Base-by-base conservation (phyloP, 2,329 filamentous ascomycete species). In the Fusarium sp. region DNA sequence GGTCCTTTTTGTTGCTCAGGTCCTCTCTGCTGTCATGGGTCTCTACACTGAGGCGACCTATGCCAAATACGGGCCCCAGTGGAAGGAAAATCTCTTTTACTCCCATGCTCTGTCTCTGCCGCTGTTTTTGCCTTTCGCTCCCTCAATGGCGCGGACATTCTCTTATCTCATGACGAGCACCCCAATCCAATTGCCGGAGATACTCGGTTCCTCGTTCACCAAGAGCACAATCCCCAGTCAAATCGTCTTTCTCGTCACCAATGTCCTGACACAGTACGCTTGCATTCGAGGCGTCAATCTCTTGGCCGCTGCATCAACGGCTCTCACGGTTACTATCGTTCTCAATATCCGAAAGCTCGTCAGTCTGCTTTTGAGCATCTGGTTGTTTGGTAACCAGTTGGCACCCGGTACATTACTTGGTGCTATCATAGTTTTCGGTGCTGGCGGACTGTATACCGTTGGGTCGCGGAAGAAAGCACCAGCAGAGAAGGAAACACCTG, bases 51-150 rank as follows among this genome's bases (percentile, higher is more conserved):
- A 99, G 78, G 89, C 94, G 70, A 93, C 94, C 1, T 99, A 98
- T 81, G 87, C 87, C 61, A 87, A 86, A 58, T 94, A 97, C 78
- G 94, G 94, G 8, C 92, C 92, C 31, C 91, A 96, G 78, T 98
- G 96, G 93, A 92, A 91, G 72, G 96, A 98, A 79, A 97, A 97
- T 70, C 85, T 99, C 13, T 98, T 99, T 82, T 99, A 98, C 82
- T 97, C 92, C 3, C 89, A 92, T 70, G 78, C 93, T 9, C 84
- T 95, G 23, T 92, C 91, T 1, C 81, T 96, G 42, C 92, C 92
- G 0, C 83, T 96, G 23, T 96, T 95, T 75, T 74, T 92, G 4
- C 91, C 91, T 4, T 91, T 95, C 69, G 78, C 87, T n/a, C 85
- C 86, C 2, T 88, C 87, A 4, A 86, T 96, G 74, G 80, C 82